Evolutionary conservation across 768 basidiomycete species (phyloP).

Genomic region (Pisolithus microcarpus): DNA sequence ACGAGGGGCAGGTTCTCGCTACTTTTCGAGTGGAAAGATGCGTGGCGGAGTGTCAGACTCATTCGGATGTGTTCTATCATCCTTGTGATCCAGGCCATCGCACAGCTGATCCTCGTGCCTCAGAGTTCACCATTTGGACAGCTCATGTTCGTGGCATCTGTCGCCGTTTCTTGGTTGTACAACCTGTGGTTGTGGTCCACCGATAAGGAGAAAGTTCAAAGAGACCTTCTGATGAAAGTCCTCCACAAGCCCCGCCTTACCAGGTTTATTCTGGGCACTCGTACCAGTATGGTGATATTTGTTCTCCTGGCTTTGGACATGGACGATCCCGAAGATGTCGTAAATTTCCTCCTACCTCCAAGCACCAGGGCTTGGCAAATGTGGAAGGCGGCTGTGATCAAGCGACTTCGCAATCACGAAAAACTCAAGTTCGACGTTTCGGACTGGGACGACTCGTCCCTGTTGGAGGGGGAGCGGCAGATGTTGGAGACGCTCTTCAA

Average conservation of each 20-base stretch:
- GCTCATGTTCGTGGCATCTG: constrained; percentile 27
- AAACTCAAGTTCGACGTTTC: not conserved
- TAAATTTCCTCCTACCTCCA: not conserved
- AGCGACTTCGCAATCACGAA: not conserved
- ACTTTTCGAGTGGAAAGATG: constrained; percentile 2
- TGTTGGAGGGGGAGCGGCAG: not conserved
- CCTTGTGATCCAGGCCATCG: constrained; percentile 22
- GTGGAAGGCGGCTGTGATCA: not conserved
- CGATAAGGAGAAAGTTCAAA: constrained; percentile 22
- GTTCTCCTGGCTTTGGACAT: not conserved
- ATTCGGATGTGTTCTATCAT: constrained; percentile 16
- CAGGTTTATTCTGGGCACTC: not conserved
- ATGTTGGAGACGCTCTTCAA: constrained; percentile 2
- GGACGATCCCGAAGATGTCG: not conserved
- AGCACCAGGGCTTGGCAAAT: not conserved
- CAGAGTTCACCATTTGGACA: constrained; percentile 28
- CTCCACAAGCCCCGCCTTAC: not conserved
- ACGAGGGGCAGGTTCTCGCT: constrained; percentile 24
- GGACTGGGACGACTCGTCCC: not conserved
- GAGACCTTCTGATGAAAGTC: constrained; percentile 6
- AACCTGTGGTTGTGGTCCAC: constrained; percentile 24
- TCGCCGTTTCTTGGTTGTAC: constrained; percentile 29
- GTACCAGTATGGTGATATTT: constrained; percentile 2
- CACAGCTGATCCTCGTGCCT: constrained; percentile 27
- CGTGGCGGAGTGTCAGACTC: constrained; percentile 9